phyloP scores from a whole-genome alignment of 1,284 basidiomycete genomes.

The Flammula alnicola region DNA sequence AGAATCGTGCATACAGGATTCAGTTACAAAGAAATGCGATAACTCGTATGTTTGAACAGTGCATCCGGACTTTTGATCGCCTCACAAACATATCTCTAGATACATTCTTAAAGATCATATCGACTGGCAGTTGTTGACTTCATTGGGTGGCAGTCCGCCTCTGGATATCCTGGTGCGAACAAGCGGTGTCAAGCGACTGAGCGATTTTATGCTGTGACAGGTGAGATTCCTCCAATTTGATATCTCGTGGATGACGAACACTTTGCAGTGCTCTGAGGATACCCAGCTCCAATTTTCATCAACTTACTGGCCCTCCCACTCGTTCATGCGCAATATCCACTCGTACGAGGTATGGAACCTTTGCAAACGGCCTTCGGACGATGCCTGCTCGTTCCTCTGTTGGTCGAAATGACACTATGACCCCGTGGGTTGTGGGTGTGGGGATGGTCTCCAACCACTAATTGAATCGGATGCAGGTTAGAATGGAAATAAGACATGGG shows the following conservation, averaged over 20 bases:
- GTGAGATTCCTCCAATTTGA: constrained; percentile 46
- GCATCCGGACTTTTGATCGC: background rate
- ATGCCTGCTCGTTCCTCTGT: too few relatives aligned
- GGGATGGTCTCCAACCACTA: background rate
- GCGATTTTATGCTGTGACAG: constrained; percentile 97
- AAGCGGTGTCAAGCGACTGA: constrained; percentile 88
- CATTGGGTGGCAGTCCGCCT: constrained; percentile 72
- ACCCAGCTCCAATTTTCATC: constrained; percentile 93
- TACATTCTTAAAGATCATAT: constrained; percentile 70
- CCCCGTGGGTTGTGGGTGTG: background rate
- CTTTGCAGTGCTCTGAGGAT: constrained; percentile 68
- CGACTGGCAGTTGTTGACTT: constrained; percentile 69
- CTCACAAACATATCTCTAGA: constrained; percentile 21
- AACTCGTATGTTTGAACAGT: constrained; percentile 31
- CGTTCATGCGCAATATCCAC: background rate
- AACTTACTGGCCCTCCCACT: constrained; percentile 80
- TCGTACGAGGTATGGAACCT: background rate
- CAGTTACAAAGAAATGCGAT: constrained; percentile 43
- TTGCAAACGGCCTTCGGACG: background rate
- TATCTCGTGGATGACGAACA: background rate
- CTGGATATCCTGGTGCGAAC: constrained; percentile 93
- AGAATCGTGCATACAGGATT: constrained; percentile 56
- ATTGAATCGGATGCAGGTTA: background rate
- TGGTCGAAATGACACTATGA: too few relatives aligned
- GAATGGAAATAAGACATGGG: background rate